A percentile compares a stretch with the other conserved stretches of the same genome.
phyloP scores from a whole-genome alignment of 305 asterid genomes.

The Fraxinus sp. region DNA sequence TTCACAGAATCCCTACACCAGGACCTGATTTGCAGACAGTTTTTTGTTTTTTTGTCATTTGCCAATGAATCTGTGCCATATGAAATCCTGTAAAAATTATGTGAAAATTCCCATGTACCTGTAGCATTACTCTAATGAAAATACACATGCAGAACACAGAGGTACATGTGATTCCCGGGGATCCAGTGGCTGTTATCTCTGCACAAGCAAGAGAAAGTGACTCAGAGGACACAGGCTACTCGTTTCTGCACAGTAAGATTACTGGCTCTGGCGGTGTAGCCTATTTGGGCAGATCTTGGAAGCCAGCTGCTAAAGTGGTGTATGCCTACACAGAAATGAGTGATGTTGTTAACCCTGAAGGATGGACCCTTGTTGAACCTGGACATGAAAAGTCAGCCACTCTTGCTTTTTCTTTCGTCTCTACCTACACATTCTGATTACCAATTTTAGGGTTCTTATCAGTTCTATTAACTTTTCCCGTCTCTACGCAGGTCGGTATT shows the following conservation, averaged over 20 bases:
- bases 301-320: slow-evolving; percentile 40
- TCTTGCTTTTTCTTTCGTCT: neutral
- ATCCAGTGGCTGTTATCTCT: slow-evolving; percentile 41
- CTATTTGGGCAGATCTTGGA: slow-evolving; percentile 66
- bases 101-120: too few relatives aligned
- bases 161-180: slow-evolving; percentile 59
- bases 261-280: slow-evolving; percentile 53
- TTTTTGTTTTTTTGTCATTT: too few relatives aligned
- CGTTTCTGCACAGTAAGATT: slow-evolving; percentile 53
- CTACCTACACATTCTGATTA: neutral
- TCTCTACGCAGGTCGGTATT: slow-evolving; percentile 39
- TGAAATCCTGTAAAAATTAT: too few relatives aligned
- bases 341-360: slow-evolving; percentile 50
- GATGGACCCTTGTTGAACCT: slow-evolving; percentile 44
- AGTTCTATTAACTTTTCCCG: neutral
- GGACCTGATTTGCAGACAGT: too few relatives aligned
- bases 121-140: too few relatives aligned
- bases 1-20: too few relatives aligned
- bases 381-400: neutral
- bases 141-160: slow-evolving; percentile 49
- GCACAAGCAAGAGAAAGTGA: slow-evolving; percentile 49
- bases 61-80: too few relatives aligned
- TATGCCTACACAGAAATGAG: slow-evolving; percentile 51
- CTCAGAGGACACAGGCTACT: slow-evolving; percentile 35
- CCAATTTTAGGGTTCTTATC: neutral